Conservation (phyloP, 768 basidiomycete genomes). For the Suillus hirtellus region DNA sequence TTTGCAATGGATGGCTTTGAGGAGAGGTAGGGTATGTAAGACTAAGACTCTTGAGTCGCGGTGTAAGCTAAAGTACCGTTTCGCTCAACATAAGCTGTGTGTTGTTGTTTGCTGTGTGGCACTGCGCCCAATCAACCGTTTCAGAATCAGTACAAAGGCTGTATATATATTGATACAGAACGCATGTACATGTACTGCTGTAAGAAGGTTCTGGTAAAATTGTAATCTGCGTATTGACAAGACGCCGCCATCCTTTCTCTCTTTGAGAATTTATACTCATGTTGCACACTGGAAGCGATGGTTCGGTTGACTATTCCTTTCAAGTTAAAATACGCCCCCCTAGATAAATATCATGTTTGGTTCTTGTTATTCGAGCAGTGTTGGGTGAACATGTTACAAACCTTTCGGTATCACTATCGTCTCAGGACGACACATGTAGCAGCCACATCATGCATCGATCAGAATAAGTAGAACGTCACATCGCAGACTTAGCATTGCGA, state of each 20-base stretch:
- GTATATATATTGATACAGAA: background rate
- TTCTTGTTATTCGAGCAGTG: background rate
- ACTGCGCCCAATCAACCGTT: constrained; percentile 4
- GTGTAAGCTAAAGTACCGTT: background rate
- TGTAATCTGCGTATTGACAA: background rate
- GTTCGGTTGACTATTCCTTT: background rate
- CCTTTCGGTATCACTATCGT: constrained; percentile 9
- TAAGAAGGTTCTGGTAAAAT: background rate
- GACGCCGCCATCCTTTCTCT: background rate
- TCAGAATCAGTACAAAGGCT: background rate
- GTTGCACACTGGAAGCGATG: background rate
- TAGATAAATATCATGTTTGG: background rate
- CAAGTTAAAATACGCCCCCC: background rate
- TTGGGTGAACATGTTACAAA: background rate
- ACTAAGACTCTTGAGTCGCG: background rate
- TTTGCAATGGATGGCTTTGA: background rate
- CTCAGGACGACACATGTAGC: constrained; percentile 14
- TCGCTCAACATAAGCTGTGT: constrained; percentile 19
- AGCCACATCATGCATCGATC: background rate
- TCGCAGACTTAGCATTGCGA: constrained; percentile 13
- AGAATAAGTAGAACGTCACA: background rate
- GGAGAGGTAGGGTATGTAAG: constrained; percentile 1
- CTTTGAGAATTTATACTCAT: background rate
- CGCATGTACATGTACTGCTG: background rate
- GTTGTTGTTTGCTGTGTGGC: constrained; percentile 31